Conservation (phyloP, 176 grass and related monocot species). For the Carex scoparia region DNA sequence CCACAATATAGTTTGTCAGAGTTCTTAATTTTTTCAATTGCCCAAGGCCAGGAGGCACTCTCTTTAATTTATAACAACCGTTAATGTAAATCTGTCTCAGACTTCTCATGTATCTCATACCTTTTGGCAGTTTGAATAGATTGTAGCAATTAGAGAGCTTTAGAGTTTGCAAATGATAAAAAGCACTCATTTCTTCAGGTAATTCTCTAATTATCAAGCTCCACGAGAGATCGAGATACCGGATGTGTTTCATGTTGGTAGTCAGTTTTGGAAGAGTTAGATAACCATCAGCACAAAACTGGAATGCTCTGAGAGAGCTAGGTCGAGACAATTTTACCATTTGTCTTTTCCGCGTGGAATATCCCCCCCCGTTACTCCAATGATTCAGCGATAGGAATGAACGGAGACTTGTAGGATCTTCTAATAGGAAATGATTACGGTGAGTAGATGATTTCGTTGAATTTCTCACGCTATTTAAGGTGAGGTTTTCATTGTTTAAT, state of each 20-base stretch:
- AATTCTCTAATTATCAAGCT: neutral
- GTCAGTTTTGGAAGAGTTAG: neutral
- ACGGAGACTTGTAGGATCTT: too few relatives aligned
- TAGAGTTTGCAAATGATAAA: conserved; percentile 21
- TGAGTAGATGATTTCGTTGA: too few relatives aligned
- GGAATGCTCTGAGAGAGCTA: neutral
- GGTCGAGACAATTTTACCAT: neutral
- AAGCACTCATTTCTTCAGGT: neutral
- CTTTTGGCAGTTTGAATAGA: neutral
- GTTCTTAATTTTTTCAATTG: neutral
- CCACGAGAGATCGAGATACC: conserved; percentile 6
- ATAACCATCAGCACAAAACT: neutral
- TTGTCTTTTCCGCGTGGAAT: neutral
- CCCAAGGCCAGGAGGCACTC: neutral
- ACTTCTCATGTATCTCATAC: conserved; percentile 1
- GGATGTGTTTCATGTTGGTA: neutral
- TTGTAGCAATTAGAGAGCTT: neutral
- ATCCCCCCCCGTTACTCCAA: neutral
- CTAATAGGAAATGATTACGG: too few relatives aligned
- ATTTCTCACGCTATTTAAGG: too few relatives aligned
- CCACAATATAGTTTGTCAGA: conserved; percentile 9
- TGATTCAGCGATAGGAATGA: neutral
- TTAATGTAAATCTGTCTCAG: conserved; percentile 18
- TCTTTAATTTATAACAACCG: neutral
- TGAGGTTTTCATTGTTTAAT: too few relatives aligned